Evolutionary conservation across 306 rosid species (phyloP).

Genomic region (Pyrus betulifolia): DNA sequence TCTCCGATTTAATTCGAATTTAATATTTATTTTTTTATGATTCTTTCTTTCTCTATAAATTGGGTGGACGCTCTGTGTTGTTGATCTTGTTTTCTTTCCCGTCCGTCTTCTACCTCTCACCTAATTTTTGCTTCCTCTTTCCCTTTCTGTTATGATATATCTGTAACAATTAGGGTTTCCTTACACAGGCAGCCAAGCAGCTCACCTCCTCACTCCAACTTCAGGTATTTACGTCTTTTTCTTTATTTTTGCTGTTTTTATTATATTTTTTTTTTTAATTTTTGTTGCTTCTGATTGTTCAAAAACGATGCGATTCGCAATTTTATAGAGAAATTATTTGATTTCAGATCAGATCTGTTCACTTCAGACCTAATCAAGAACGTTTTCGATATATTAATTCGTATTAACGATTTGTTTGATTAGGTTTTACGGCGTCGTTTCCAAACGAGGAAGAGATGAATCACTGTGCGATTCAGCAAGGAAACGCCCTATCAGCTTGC

Average conservation of each 20-base stretch:
- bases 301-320: not conserved
- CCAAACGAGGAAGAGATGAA: conserved; percentile 37
- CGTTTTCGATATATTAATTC: not conserved
- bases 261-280: not conserved
- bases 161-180: not conserved
- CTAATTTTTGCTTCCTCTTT: not conserved
- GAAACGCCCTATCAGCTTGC: conserved; percentile 42
- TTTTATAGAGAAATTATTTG: not conserved
- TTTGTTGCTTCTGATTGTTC: not conserved
- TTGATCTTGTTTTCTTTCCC: not conserved
- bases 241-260: not conserved
- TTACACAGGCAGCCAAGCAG: not conserved
- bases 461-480: conserved; percentile 55
- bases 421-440: conserved; percentile 20
- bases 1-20: not conserved
- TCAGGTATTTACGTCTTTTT: not conserved
- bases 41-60: conserved; percentile 19
- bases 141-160: not conserved
- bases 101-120: not conserved
- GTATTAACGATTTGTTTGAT: not conserved
- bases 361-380: not conserved
- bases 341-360: not conserved
- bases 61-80: not conserved
- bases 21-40: not conserved
- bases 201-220: not conserved